Conservation (phyloP, 208 protist genomes). For the Acanthamoeba castellanii region DNA sequence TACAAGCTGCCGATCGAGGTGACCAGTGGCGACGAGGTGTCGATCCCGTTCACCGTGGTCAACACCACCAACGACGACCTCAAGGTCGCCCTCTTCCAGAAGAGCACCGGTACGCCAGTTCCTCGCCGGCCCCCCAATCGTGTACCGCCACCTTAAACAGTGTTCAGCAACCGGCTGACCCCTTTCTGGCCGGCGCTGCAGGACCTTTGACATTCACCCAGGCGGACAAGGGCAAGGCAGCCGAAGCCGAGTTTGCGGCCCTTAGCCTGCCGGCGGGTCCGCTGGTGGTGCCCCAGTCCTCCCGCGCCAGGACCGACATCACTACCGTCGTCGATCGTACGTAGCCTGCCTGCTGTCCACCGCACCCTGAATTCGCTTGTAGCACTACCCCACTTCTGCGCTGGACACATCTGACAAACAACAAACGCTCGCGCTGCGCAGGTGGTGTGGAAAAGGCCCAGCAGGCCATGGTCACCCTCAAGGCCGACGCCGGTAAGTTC, state of each 20-base stretch:
- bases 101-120: background rate
- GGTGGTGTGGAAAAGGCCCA: background rate
- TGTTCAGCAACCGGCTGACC: no score
- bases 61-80: background rate
- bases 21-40: background rate
- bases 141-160: no score
- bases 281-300: background rate
- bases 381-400: background rate
- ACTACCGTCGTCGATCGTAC: background rate
- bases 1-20: conserved; percentile 72
- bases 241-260: background rate
- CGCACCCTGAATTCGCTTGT: no score
- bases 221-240: background rate
- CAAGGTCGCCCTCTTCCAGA: background rate
- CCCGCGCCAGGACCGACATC: background rate
- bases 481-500: background rate
- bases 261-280: background rate
- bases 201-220: background rate
- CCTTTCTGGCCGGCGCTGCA: background rate
- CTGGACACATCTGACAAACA: background rate
- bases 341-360: background rate
- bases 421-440: background rate
- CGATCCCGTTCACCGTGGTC: conserved; percentile 1
- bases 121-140: no score
- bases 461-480: background rate